These are phyloP conservation scores for Fraxinus anomala DNA, from an alignment of 257 asterid species.

Conservation along the genomic window DNA sequence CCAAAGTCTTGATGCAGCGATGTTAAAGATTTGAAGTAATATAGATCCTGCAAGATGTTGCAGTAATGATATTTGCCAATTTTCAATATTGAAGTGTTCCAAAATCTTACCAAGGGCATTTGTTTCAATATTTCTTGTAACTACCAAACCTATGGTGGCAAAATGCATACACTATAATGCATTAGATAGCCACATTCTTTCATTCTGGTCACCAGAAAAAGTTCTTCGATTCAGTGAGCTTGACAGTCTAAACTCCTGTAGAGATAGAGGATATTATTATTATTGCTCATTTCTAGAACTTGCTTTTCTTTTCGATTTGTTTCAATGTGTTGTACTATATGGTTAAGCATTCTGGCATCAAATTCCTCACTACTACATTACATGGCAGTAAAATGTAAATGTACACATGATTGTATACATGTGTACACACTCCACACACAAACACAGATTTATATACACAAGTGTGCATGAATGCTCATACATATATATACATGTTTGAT, in stretches of 20 bases:
- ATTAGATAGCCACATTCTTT: not conserved
- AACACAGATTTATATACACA: slow-evolving; percentile 1
- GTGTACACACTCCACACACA: not conserved
- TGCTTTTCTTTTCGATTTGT: too few species aligned
- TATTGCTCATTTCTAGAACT: not conserved
- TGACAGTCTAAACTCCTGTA: not conserved
- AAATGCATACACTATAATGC: not conserved
- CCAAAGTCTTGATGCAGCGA: not conserved
- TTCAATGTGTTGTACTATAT: not conserved
- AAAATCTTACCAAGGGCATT: not conserved
- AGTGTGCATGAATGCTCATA: too few species aligned
- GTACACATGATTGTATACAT: too few species aligned
- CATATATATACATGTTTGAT: slow-evolving; percentile 1
- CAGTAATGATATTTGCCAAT: not conserved
- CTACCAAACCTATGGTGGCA: not conserved
- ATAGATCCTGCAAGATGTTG: not conserved
- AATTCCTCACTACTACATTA: too few species aligned
- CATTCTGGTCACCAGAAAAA: not conserved
- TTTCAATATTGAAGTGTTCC: not conserved
- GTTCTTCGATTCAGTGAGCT: too few species aligned
- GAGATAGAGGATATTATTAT: not conserved
- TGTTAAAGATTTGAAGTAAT: not conserved
- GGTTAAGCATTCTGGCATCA: too few species aligned
- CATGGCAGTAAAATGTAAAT: too few species aligned
- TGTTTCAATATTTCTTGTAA: not conserved